These are phyloP conservation scores for Akebia trifoliata DNA, from an alignment of 164 flowering plant species.

Conservation along the genomic window DNA sequence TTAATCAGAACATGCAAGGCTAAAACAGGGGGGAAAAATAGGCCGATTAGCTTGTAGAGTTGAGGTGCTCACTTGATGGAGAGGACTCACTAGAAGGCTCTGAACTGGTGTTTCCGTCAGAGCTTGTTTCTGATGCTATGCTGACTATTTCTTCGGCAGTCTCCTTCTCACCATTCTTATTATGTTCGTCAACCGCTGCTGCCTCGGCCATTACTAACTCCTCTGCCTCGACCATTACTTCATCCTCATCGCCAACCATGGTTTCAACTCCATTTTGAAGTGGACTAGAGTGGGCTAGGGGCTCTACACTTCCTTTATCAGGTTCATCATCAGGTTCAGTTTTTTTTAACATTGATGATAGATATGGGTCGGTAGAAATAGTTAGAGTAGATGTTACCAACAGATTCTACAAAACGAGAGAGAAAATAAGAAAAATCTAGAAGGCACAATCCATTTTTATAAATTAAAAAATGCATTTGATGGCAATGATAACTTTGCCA, in stretches of 20 bases:
- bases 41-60: conserved; percentile 8
- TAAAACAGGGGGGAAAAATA: neutral
- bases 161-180: conserved; percentile 7
- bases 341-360: conserved; percentile 24
- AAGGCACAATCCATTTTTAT: too few relatives aligned
- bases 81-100: conserved; percentile 15
- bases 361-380: conserved; percentile 45
- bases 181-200: conserved; percentile 16
- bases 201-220: conserved; percentile 25
- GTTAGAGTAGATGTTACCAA: conserved; percentile 65
- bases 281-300: conserved; percentile 13
- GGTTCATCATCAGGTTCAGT: conserved; percentile 20
- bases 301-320: conserved; percentile 24
- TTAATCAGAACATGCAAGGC: too few relatives aligned
- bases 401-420: conserved; percentile 49
- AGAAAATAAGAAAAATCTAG: neutral
- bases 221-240: conserved; percentile 24
- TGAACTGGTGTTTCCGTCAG: conserved; percentile 7
- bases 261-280: conserved; percentile 26
- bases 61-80: conserved; percentile 9
- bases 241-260: conserved; percentile 17
- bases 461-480: too few relatives aligned
- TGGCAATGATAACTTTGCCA: too few relatives aligned
- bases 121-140: conserved; percentile 7
- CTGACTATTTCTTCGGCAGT: conserved; percentile 4